These are phyloP conservation scores for Mangifera indica DNA, from an alignment of 345 rosid genomes.

Conservation along the genomic window DNA sequence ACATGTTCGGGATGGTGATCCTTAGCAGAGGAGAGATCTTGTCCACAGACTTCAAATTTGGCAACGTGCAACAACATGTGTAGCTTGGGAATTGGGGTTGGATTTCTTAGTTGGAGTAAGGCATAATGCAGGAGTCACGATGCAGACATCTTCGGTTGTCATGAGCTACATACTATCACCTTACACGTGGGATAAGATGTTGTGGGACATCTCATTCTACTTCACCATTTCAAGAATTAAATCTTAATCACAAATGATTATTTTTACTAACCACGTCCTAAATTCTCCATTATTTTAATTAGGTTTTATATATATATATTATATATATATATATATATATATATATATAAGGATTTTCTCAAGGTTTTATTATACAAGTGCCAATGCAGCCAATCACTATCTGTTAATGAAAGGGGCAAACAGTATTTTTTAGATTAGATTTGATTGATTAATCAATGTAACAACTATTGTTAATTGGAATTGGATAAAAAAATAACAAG, in stretches of 20 bases:
- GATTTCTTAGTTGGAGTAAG: constrained; percentile 59
- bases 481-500: no score
- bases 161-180: constrained; percentile 10
- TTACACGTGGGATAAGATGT: constrained; percentile 23
- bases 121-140: constrained; percentile 35
- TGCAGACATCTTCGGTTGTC: constrained; percentile 5
- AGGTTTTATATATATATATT: no score
- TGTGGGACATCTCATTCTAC: constrained; percentile 11
- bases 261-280: no score
- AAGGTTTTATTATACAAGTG: no score
- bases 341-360: no score
- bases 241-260: no score
- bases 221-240: no score
- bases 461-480: neutral
- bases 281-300: no score
- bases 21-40: constrained; percentile 77
- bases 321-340: no score
- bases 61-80: constrained; percentile 44
- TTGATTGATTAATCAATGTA: neutral
- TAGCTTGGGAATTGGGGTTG: constrained; percentile 47
- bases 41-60: constrained; percentile 85
- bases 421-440: neutral
- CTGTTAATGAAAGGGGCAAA: neutral
- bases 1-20: constrained; percentile 80
- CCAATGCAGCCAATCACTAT: no score